phyloP scores from a whole-genome alignment of 78 protist species.

The Pirum gemmata region DNA sequence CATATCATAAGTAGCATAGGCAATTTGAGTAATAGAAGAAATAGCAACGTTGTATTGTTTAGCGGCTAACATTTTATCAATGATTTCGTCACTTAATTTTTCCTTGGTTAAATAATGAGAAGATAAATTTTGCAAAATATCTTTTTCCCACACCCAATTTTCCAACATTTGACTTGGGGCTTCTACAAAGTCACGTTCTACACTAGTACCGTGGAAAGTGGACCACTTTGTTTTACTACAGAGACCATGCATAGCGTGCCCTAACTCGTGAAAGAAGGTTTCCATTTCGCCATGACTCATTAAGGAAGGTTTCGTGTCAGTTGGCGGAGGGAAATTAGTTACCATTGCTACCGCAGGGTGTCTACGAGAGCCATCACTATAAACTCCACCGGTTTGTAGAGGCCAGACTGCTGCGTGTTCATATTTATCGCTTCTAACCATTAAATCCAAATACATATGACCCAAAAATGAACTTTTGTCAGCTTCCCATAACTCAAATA shows the following conservation, averaged over 20 bases:
- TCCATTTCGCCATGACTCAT: not conserved
- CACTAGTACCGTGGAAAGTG: constrained; percentile 57
- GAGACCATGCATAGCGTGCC: constrained; percentile 48
- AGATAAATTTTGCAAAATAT: constrained; percentile 35
- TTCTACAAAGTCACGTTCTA: constrained; percentile 67
- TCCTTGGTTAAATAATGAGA: constrained; percentile 56
- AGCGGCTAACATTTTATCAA: constrained; percentile 24
- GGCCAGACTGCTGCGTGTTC: too few relatives aligned
- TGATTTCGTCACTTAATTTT: constrained; percentile 49
- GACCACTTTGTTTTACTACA: constrained; percentile 11
- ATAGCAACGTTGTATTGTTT: too few relatives aligned
- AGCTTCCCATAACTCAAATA: too few relatives aligned
- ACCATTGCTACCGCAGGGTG: too few relatives aligned
- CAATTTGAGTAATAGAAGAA: too few relatives aligned
- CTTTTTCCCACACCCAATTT: constrained; percentile 62
- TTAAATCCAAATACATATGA: too few relatives aligned
- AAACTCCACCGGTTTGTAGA: too few relatives aligned
- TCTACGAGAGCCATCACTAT: too few relatives aligned
- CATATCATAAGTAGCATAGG: too few relatives aligned
- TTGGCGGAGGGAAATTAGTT: too few relatives aligned
- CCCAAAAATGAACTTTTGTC: too few relatives aligned
- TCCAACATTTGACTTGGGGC: constrained; percentile 58
- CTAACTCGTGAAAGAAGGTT: constrained; percentile 50
- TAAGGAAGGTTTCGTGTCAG: not conserved
- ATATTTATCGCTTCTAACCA: too few relatives aligned